Evolutionary conservation across 2,329 filamentous ascomycete genomes (phyloP).

Genomic region (Fusarium haematococcum): DNA sequence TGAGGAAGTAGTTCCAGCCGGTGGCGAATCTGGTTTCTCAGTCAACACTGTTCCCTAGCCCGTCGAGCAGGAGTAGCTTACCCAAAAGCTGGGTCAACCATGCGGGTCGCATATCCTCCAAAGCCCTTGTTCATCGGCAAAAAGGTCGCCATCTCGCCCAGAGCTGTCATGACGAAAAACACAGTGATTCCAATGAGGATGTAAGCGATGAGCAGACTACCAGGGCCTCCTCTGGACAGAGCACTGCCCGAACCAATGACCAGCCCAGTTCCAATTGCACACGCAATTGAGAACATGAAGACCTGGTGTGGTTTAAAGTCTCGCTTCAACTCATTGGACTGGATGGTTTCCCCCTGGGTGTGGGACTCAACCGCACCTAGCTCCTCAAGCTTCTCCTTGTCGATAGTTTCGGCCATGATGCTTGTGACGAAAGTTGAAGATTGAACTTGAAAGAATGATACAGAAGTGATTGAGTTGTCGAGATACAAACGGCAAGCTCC

Average conservation of each 20-base stretch:
- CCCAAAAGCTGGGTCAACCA: constrained; percentile 49
- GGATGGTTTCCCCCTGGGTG: background rate
- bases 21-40: constrained; percentile 52
- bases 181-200: constrained; percentile 61
- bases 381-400: background rate
- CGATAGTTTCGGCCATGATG: background rate
- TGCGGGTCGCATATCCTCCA: constrained; percentile 45
- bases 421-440: background rate
- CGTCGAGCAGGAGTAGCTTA: background rate
- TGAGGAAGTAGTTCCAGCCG: constrained; percentile 62
- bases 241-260: constrained; percentile 65
- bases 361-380: background rate
- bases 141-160: constrained; percentile 50
- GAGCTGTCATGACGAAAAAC: constrained; percentile 65
- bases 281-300: constrained; percentile 54
- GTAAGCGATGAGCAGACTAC: constrained; percentile 54
- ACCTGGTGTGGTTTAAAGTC: constrained; percentile 46
- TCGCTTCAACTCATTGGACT: constrained; percentile 15
- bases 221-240: constrained; percentile 60
- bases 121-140: constrained; percentile 47
- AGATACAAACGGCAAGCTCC: background rate
- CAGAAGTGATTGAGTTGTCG: background rate
- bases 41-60: background rate
- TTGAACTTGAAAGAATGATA: background rate
- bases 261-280: constrained; percentile 55